Base-by-base conservation (phyloP, 23 red algal genomes). In the Gracilaria domingensis region DNA sequence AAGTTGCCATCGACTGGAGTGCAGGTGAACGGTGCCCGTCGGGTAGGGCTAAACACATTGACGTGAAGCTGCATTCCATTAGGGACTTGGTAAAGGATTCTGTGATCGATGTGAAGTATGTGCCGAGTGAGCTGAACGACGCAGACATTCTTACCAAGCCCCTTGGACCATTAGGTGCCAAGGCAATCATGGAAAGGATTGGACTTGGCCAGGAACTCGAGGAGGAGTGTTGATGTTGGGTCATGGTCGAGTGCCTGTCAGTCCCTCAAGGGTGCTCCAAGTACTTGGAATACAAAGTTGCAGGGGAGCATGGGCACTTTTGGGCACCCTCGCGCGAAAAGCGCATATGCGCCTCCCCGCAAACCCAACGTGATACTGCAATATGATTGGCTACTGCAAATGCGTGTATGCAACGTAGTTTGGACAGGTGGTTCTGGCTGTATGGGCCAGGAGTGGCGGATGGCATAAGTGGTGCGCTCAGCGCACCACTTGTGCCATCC, bases 11-110 rank as follows among this genome's bases (percentile, higher is more conserved):
- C 8, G 35, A 48, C 13, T 62, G 55, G 80, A 28, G 5, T 64
- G 32, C 56, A 34, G 54, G 56, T 18, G 80, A 84, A 34, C 13
- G 4, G 7, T 84, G 26, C 33, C 80, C 80, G 3, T 84, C 80
- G 5, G 80, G 80, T 64, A 5, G 51, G 14, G 80, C 80, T 4
- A 84, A 84, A 28, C 80, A 84, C 54, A 84, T 64, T 4, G 29
- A 84, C 33, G 80, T 62, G 21, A 29, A 57, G 36, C 4, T 40
- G 34, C 56, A 84, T 21, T 84, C 66, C 33, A 42, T 61, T 66
- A 9, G 55, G 21, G n/a, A 84, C 3, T 54, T 84, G 40, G 54
- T 84, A 4, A 64, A 66, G 4, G 11, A 42, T 4, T 64, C 20
- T 24, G 11, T 49, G 4, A 61, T 84, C 12, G 32, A 64, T 25